A percentile compares a stretch with the other conserved stretches of the same genome.
Evolutionary conservation across 208 protist species (phyloP).

Genomic region (Leishmania tropica): DNA sequence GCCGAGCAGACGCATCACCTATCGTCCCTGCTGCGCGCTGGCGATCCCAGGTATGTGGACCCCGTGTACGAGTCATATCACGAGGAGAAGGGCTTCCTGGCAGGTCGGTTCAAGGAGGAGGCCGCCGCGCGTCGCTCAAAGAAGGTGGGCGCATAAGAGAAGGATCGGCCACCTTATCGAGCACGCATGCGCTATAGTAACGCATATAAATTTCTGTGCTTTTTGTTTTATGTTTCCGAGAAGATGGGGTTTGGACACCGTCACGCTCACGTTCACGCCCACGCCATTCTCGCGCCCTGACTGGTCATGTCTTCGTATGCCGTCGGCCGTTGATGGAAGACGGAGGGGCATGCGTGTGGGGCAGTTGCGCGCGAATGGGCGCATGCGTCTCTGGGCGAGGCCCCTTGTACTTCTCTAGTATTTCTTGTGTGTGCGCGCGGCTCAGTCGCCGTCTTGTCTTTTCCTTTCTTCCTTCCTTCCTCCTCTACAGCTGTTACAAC

Average conservation of each 20-base stretch:
- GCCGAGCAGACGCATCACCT: conserved; percentile 78
- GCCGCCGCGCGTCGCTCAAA: conserved; percentile 22
- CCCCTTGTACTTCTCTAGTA: conserved; percentile 8
- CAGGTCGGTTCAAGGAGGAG: conserved; percentile 51
- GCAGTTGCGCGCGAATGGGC: not conserved
- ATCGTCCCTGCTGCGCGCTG: conserved; percentile 21
- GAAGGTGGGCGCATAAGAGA: conserved; percentile 8
- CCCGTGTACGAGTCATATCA: conserved; percentile 56
- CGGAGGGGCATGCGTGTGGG: not conserved
- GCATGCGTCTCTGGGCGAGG: not conserved
- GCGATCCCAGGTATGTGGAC: conserved; percentile 39
- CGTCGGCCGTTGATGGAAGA: not conserved
- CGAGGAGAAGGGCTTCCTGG: conserved; percentile 52
- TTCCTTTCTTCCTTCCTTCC: not conserved
- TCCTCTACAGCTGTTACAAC: too few relatives aligned
- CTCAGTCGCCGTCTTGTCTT: not conserved
- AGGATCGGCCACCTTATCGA: not conserved
- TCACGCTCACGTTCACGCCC: not conserved
- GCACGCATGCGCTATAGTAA: not conserved
- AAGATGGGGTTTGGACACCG: not conserved
- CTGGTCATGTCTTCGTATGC: not conserved
- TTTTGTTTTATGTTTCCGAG: not conserved
- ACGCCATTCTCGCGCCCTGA: not conserved
- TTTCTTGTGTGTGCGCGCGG: not conserved
- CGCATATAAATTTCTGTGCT: not conserved